Conservation (phyloP, 2,329 filamentous ascomycete genomes). For the Xylariales sp. region DNA sequence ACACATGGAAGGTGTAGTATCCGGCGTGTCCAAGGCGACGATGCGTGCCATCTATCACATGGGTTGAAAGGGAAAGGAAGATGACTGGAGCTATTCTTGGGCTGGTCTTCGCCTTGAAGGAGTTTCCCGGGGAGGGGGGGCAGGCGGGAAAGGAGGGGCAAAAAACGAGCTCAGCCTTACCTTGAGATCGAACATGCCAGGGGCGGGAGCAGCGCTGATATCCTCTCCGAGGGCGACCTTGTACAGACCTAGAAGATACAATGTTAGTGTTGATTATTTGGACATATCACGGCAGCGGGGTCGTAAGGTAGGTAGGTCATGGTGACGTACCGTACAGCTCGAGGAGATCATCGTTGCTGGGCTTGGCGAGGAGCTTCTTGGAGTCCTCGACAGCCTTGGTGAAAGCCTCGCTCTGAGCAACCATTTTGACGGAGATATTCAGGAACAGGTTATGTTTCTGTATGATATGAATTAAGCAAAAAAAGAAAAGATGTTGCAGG, state of each 20-base stretch:
- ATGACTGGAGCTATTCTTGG: no score
- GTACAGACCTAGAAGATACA: slow-evolving; percentile 43
- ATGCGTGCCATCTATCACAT: no score
- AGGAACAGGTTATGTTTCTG: no score
- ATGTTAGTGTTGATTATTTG: background rate
- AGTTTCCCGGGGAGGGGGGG: slow-evolving; percentile 42
- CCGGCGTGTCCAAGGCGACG: no score
- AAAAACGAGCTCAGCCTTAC: slow-evolving; percentile 35
- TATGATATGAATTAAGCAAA: no score
- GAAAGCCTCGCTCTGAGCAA: slow-evolving; percentile 36
- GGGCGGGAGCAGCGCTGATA: slow-evolving; percentile 48
- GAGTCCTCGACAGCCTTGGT: slow-evolving; percentile 56
- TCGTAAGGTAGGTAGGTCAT: slow-evolving; percentile 1
- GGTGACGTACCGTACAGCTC: slow-evolving; percentile 51
- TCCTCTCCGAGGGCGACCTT: slow-evolving; percentile 56
- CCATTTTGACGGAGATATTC: slow-evolving; percentile 20
- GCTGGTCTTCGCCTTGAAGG: no score
- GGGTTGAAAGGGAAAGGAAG: no score
- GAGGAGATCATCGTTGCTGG: slow-evolving; percentile 60
- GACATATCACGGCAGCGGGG: no score
- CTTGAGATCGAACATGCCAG: slow-evolving; percentile 69
- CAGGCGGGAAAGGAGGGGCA: slow-evolving; percentile 3
- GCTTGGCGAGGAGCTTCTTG: slow-evolving; percentile 64
- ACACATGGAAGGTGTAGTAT: no score
- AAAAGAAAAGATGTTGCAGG: no score